Evolutionary conservation across 257 asterid genomes (phyloP), one percentile per base, ranked within the genome.

Genomic region (Buddleja alternifolia): DNA sequence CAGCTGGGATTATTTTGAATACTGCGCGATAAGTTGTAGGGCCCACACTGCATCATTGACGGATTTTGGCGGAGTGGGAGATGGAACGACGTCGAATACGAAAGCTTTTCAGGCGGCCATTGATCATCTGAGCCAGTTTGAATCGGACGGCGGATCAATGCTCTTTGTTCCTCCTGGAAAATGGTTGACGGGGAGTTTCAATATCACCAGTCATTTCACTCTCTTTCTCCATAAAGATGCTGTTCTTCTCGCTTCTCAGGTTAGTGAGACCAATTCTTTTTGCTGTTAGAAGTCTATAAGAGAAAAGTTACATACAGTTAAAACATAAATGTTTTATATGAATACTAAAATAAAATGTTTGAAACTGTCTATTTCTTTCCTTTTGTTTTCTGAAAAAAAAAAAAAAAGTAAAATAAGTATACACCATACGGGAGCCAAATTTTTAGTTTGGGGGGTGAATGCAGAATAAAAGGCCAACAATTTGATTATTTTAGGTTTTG

Each of bases 1-100:
- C 2, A 29, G 5, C 2, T 65, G 69, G 64, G 77, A 77, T 3
- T 37, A 67, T n/a, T 73, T 84, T 3, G 85, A 83, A 61, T 88
- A 85, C 77, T 39, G 75, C 14, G 84, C 93, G 29, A 68, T 75
- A 29, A 88, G 75, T 57, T 84, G 96, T 73, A 79, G 97, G 59
- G 73, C 71, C 10, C 88, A 88, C 74, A 67, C 72, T 5, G 96
- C 92, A 0, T 78, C 95, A 0, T 20, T 93, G 66, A 71, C 88
- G 11, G 96, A 94, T 12, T 94, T 94, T 29, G 99, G 97, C 4
- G 99, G 96, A 0, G 83, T 94, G n/a, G 97, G 97, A 9, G 97
- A 91, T 23, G 99, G 99, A 21, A 77, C 52, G 21, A 94, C 96
- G 47, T 83, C 78, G 66, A 94, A 94, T 7, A 91, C 96, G 0